These are phyloP conservation scores for Tolypocladium tundrense DNA, from an alignment of 2,329 filamentous ascomycete genomes.

Conservation along the genomic window DNA sequence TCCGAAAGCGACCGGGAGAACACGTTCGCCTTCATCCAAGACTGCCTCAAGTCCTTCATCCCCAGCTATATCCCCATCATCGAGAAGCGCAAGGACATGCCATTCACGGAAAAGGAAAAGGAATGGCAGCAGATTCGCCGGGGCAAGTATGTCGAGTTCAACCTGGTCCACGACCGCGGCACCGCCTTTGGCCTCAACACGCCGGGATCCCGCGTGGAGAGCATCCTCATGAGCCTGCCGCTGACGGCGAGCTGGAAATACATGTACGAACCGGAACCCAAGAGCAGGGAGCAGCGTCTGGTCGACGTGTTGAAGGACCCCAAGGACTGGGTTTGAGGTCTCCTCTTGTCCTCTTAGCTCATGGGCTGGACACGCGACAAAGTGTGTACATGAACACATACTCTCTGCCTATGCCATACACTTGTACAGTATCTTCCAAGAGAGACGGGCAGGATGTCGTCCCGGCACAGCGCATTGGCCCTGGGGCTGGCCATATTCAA, in stretches of 20 bases:
- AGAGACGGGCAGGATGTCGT: not conserved
- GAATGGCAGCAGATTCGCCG: constrained; percentile 92
- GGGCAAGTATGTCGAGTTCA: constrained; percentile 97
- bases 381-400: too few relatives aligned
- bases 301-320: constrained; percentile 60
- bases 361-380: not conserved
- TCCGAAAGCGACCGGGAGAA: constrained; percentile 79
- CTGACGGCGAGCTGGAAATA: constrained; percentile 91
- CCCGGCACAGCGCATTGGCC: not conserved
- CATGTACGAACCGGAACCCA: constrained; percentile 76
- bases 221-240: constrained; percentile 94
- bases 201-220: constrained; percentile 84
- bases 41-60: constrained; percentile 76
- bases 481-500: not conserved
- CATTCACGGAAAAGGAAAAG: constrained; percentile 77
- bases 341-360: not conserved
- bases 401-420: not conserved
- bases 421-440: not conserved
- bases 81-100: constrained; percentile 81
- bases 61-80: constrained; percentile 88
- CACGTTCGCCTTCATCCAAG: constrained; percentile 80
- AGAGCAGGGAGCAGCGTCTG: constrained; percentile 67
- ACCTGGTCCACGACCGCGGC: constrained; percentile 90
- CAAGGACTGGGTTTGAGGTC: constrained; percentile 52
- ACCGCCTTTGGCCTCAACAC: constrained; percentile 92